These are phyloP conservation scores for Pestalotiopsis sp. DNA, from an alignment of 2,329 filamentous ascomycete species.

Conservation along the genomic window DNA sequence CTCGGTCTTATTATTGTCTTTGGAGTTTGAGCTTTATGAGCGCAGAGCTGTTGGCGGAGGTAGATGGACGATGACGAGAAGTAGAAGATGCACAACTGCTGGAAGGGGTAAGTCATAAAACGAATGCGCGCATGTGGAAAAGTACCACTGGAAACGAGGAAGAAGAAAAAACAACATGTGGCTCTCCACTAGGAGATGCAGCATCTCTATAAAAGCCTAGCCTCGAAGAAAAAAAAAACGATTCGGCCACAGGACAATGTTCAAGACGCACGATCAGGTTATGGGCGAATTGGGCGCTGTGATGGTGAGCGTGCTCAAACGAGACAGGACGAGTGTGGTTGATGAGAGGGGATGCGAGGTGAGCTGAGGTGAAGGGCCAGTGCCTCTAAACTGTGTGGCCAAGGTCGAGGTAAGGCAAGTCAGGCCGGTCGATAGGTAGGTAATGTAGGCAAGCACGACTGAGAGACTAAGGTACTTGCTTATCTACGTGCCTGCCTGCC, in stretches of 20 bases:
- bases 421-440: background rate
- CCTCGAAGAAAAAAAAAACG: too few species aligned
- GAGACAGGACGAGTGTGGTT: background rate
- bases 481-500: background rate
- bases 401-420: constrained; percentile 16
- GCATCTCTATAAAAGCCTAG: background rate
- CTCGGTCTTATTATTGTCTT: constrained; percentile 26
- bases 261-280: constrained; percentile 13
- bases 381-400: constrained; percentile 19
- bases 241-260: background rate
- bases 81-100: constrained; percentile 20
- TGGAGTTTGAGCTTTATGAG: constrained; percentile 14
- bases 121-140: constrained; percentile 11
- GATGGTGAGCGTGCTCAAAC: background rate
- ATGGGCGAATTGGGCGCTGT: background rate
- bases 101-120: constrained; percentile 26
- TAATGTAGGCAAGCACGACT: background rate
- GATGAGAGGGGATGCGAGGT: background rate
- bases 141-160: constrained; percentile 10
- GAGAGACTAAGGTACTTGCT: background rate
- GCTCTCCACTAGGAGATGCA: background rate
- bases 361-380: constrained; percentile 3
- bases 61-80: constrained; percentile 8
- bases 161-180: constrained; percentile 9
- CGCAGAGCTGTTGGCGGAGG: constrained; percentile 13